Base-by-base conservation (phyloP, 192 early-diverging fungal genomes). In the Endogone sp. region DNA sequence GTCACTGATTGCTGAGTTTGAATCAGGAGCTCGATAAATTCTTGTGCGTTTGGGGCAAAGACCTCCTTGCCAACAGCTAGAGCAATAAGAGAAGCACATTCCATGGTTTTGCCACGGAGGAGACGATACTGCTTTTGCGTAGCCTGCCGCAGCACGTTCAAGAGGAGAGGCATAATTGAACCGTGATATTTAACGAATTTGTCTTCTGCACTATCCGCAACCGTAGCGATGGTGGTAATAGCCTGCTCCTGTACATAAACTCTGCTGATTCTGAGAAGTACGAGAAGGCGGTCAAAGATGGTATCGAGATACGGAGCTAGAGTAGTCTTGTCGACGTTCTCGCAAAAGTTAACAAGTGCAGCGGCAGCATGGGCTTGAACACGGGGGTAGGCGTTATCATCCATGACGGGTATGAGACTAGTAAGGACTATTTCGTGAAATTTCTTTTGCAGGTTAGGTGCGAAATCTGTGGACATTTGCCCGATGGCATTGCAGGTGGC, bases 181-280 rank as follows among this genome's bases (percentile, higher is more conserved):
- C 80, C 73, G 77, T 99, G 97, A 82, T 96, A 98, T 82, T 94
- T 92, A 63, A 82, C 81, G 71, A 98, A 98, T 76, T 90, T 81
- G 63, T 90, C 89, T 73, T 93, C 91, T n/a, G 97, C 94, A 63
- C 91, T 93, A 75, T 98, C 96, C 2, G 97, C 98, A 26, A 98
- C 90, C 1, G 94, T 95, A 60, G 97, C 96, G 67, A 99, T 93
- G 21, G 96, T 93, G 27, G 98, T 99, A 70, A 99, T 93, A 29
- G 95, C 95, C 81, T 99, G 97, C 78, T 99, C 97, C 80, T 99
- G 98, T 56, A 98, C 94, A 77, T 95, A 99, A 29, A 87, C 93
- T 76, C 91, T 92, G 23, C 81, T 79, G 24, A 90, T 91, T 78
- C 88, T 90, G 62, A 99, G 83, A 67, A 99, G 89, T 13, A 86